These are phyloP conservation scores for Hypoxylon subgilvum DNA, from an alignment of 495 filamentous ascomycete genomes.

Conservation along the genomic window DNA sequence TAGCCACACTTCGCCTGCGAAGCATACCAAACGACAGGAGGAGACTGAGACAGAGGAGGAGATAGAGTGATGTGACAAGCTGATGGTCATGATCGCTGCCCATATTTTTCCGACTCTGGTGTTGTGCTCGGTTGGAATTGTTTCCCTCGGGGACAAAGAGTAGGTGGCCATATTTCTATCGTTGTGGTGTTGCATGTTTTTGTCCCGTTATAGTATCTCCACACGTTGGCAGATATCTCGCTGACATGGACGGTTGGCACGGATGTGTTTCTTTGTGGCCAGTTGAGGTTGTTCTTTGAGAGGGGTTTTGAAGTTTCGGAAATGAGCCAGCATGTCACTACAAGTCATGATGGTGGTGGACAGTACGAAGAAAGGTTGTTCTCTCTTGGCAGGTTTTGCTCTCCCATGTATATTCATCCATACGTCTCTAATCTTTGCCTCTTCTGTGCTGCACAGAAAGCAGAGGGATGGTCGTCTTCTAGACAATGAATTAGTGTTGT, in stretches of 20 bases:
- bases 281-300: background rate
- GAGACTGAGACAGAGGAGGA: too few relatives aligned
- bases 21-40: too few relatives aligned
- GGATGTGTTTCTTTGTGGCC: slow-evolving; percentile 18
- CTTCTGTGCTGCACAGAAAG: too few relatives aligned
- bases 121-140: background rate
- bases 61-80: slow-evolving; percentile 34
- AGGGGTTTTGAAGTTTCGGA: slow-evolving; percentile 26
- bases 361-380: slow-evolving; percentile 26
- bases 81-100: background rate
- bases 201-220: background rate
- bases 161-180: slow-evolving; percentile 21
- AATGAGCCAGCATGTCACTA: slow-evolving; percentile 36
- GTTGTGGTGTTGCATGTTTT: background rate
- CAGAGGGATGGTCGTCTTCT: too few relatives aligned
- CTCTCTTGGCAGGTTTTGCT: slow-evolving; percentile 18
- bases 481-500: too few relatives aligned
- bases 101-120: slow-evolving; percentile 27
- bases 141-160: too few relatives aligned
- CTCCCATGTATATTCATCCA: too few relatives aligned
- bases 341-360: slow-evolving; percentile 32
- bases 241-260: background rate
- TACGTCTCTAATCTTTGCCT: too few relatives aligned
- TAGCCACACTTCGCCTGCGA: slow-evolving; percentile 57
- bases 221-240: slow-evolving; percentile 28